These are phyloP conservation scores for Candida easanensis DNA, from an alignment of 805 yeast species.

Conservation along the genomic window DNA sequence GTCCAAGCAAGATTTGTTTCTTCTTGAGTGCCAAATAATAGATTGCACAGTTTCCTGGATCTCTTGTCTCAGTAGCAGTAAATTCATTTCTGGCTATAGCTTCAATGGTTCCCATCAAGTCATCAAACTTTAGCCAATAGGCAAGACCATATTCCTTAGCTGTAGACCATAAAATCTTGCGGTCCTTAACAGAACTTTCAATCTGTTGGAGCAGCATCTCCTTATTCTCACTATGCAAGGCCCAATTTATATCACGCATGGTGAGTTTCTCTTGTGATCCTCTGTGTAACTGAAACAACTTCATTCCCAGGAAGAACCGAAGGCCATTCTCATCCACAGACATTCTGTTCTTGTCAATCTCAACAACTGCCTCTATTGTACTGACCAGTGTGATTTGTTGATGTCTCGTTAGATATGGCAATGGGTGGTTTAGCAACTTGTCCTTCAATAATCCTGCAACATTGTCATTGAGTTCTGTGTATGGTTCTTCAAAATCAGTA, in stretches of 20 bases:
- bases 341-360: constrained; percentile 42
- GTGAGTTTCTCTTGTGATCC: constrained; percentile 51
- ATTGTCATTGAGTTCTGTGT: constrained; percentile 37
- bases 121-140: constrained; percentile 60
- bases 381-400: constrained; percentile 82
- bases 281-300: constrained; percentile 55
- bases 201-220: constrained; percentile 57
- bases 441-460: constrained; percentile 52
- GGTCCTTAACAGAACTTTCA: constrained; percentile 36
- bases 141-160: constrained; percentile 61
- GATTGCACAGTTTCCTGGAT: constrained; percentile 73
- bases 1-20: constrained; percentile 69
- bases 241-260: constrained; percentile 87
- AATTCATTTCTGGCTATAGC: constrained; percentile 71
- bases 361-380: constrained; percentile 60
- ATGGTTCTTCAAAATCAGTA: constrained; percentile 34
- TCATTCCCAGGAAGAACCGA: constrained; percentile 68
- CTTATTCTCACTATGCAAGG: constrained; percentile 76
- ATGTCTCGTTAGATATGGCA: constrained; percentile 85
- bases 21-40: constrained; percentile 77
- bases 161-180: constrained; percentile 55
- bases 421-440: constrained; percentile 56
- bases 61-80: constrained; percentile 48
- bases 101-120: constrained; percentile 56
- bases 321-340: constrained; percentile 53